Percentiles rank a stretch among this genome's conserved stretches.
phyloP scores from a whole-genome alignment of 2,329 filamentous ascomycete genomes.

The Aureobasidium subglaciale region DNA sequence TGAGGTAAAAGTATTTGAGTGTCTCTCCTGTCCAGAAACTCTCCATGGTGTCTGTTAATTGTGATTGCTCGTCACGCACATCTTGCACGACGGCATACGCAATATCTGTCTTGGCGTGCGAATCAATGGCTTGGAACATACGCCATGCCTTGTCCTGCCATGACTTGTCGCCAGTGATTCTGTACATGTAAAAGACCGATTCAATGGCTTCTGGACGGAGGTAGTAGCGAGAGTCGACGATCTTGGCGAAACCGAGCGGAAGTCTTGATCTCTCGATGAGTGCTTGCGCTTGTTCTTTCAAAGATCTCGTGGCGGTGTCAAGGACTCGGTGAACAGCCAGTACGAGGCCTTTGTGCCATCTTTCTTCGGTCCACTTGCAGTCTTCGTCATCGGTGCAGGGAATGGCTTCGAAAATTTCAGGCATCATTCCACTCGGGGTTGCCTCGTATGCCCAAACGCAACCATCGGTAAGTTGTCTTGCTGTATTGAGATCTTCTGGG shows the following conservation, averaged over 20 bases:
- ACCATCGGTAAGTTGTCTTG: conserved; percentile 53
- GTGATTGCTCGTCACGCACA: conserved; percentile 39
- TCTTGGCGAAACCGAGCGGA: conserved; percentile 48
- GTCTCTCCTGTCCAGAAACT: conserved; percentile 61
- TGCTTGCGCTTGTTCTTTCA: conserved; percentile 20
- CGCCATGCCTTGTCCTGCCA: conserved; percentile 66
- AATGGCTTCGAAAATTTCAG: conserved; percentile 50
- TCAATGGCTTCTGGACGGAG: conserved; percentile 73
- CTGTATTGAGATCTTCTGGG: conserved; percentile 49
- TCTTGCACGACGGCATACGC: conserved; percentile 62
- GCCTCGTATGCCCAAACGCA: conserved; percentile 57
- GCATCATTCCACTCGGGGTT: conserved; percentile 54
- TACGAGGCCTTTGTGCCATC: conserved; percentile 35
- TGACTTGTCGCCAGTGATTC: conserved; percentile 58
- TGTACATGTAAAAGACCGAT: conserved; percentile 70
- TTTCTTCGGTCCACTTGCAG: conserved; percentile 41
- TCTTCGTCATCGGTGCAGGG: conserved; percentile 32
- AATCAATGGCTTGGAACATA: conserved; percentile 62
- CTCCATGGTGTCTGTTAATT: conserved; percentile 58
- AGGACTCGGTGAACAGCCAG: conserved; percentile 27
- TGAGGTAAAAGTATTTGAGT: conserved; percentile 59
- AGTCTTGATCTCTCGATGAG: conserved; percentile 39
- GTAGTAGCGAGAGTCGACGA: conserved; percentile 54
- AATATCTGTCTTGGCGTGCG: conserved; percentile 53
- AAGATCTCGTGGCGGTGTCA: conserved; percentile 12